Evolutionary conservation across 331 rosid species (phyloP).

Genomic region (Rosa hybrid): DNA sequence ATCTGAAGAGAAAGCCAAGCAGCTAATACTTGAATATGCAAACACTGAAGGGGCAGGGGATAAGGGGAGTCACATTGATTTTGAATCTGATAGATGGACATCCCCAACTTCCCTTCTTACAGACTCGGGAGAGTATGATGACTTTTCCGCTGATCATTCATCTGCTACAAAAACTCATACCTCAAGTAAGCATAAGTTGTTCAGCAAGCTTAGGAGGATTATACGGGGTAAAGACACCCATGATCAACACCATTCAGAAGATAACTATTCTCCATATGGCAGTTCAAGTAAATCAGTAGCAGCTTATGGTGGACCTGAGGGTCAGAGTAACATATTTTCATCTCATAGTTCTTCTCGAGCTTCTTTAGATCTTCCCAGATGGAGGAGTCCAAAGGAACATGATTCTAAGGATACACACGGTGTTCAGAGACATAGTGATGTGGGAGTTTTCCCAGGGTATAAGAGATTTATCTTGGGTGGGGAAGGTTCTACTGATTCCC

Average conservation of each 20-base stretch:
- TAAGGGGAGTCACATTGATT: conserved; percentile 41
- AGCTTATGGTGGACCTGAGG: conserved; percentile 34
- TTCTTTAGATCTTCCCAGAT: conserved; percentile 42
- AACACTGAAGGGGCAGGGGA: conserved; percentile 48
- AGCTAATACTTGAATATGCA: conserved; percentile 84
- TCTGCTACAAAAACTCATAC: conserved; percentile 42
- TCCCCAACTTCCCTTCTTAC: conserved; percentile 58
- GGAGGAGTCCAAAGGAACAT: conserved; percentile 41
- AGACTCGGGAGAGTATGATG: conserved; percentile 59
- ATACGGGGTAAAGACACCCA: conserved; percentile 49
- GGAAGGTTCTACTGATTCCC: conserved; percentile 28
- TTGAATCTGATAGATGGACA: conserved; percentile 77
- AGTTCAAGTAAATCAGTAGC: conserved; percentile 37
- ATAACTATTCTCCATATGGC: conserved; percentile 30
- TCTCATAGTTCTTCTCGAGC: conserved; percentile 28
- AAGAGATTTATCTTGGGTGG: conserved; percentile 33
- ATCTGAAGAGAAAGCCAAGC: conserved; percentile 84
- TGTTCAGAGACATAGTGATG: conserved; percentile 22
- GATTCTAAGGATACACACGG: conserved; percentile 22
- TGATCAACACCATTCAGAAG: conserved; percentile 23
- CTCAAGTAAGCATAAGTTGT: conserved; percentile 46
- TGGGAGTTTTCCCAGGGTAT: conserved; percentile 30
- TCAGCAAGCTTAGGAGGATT: conserved; percentile 64
- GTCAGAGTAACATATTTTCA: conserved; percentile 34
- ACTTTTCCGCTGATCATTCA: conserved; percentile 41